Evolutionary conservation across 345 rosid species (phyloP).

Genomic region (Eucalyptus urophylla): DNA sequence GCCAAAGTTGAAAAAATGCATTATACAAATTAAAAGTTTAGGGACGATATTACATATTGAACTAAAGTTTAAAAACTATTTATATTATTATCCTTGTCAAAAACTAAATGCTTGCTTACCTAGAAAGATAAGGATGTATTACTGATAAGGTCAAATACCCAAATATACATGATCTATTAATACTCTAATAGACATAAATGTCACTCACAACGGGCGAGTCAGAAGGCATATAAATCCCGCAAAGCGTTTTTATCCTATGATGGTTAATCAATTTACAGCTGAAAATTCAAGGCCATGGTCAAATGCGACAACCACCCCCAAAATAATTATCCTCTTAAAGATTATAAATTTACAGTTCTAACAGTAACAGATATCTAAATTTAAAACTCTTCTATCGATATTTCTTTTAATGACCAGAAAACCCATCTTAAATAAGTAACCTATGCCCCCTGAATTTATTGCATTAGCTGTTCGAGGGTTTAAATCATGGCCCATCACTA

Average conservation of each 20-base stretch:
- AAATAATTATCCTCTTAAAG: neutral
- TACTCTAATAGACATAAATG: neutral
- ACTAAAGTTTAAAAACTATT: neutral
- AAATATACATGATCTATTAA: neutral
- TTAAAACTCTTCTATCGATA: neutral
- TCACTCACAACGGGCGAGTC: neutral
- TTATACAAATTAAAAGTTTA: neutral
- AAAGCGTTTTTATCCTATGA: neutral
- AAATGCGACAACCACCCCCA: neutral
- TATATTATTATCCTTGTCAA: neutral
- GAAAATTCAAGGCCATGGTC: neutral
- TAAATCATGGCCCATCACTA: neutral
- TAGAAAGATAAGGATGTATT: neutral
- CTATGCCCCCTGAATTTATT: neutral
- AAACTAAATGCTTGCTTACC: neutral
- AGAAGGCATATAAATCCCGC: neutral
- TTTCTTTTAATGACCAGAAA: neutral
- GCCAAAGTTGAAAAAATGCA: fast-evolving
- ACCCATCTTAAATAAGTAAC: neutral
- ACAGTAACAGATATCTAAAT: neutral
- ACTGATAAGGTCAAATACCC: neutral
- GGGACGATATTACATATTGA: neutral
- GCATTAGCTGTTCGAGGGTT: neutral
- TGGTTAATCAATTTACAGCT: neutral
- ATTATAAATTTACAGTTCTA: neutral